Percentiles rank a stretch among this genome's conserved stretches.
Conservation (phyloP, 352 stramenopile species). For the Pythium sukuiense region DNA sequence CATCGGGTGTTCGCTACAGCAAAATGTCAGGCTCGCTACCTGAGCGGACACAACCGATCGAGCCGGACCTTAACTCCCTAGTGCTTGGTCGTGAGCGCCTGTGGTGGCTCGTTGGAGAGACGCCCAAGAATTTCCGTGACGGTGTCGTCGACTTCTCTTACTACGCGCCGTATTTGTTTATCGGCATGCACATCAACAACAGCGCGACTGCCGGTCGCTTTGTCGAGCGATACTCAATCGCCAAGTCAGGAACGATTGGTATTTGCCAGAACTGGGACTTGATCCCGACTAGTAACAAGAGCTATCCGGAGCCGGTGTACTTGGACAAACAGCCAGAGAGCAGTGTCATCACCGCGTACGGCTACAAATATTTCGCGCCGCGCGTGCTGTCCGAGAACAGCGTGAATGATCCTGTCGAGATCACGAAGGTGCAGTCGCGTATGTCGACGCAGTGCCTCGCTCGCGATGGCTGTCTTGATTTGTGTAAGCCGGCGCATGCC, state of each 20-base stretch:
- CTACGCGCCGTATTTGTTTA: conserved; percentile 16
- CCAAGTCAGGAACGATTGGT: neutral
- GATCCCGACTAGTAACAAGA: conserved; percentile 9
- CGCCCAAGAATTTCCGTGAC: conserved; percentile 10
- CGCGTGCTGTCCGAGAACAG: conserved; percentile 3
- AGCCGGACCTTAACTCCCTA: conserved; percentile 22
- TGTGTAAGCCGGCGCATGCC: neutral
- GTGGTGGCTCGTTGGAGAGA: conserved; percentile 19
- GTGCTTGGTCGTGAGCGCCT: conserved; percentile 19
- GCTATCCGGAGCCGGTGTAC: conserved; percentile 14
- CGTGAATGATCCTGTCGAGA: neutral
- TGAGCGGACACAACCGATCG: conserved; percentile 18
- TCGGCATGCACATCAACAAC: conserved; percentile 24
- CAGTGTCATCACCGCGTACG: conserved; percentile 5
- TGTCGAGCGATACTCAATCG: conserved; percentile 16
- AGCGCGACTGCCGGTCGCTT: conserved; percentile 10
- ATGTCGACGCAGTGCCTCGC: conserved; percentile 12
- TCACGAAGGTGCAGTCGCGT: neutral
- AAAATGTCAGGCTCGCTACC: conserved; percentile 22
- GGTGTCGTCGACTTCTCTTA: conserved; percentile 4
- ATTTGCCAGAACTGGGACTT: conserved; percentile 26
- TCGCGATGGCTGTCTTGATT: conserved; percentile 14
- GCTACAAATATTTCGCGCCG: neutral
- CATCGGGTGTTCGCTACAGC: conserved; percentile 20
- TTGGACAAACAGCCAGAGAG: neutral